Percentiles rank a stretch among this genome's conserved stretches.
phyloP scores from a whole-genome alignment of 2,329 filamentous ascomycete species.

The Erysiphe neolycopersici region DNA sequence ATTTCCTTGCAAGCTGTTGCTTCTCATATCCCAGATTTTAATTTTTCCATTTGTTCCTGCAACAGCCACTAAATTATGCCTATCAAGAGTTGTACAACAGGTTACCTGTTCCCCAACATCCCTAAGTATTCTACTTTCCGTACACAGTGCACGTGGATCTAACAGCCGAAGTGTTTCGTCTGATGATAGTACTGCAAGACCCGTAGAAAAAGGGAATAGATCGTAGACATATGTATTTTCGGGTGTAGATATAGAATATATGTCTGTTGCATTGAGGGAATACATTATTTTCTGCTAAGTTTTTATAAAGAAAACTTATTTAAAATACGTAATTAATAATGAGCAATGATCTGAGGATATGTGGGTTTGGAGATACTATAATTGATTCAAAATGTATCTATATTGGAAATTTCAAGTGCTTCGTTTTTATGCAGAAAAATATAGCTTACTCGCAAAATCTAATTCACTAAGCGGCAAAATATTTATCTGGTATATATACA shows the following conservation, averaged over 20 bases:
- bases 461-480: no score
- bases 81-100: conserved; percentile 14
- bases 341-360: no score
- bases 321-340: no score
- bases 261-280: conserved; percentile 6
- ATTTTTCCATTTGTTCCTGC: conserved; percentile 46
- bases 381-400: no score
- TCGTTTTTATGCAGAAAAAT: no score
- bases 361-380: no score
- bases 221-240: conserved; percentile 19
- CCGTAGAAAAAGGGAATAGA: conserved; percentile 12
- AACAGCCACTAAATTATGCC: conserved; percentile 23
- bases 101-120: conserved; percentile 16
- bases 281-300: conserved; percentile 11
- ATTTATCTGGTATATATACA: no score
- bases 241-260: conserved; percentile 9
- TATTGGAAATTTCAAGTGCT: no score
- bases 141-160: conserved; percentile 27
- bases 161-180: conserved; percentile 44
- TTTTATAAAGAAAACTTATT: neutral
- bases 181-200: conserved; percentile 28
- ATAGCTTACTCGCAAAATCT: no score
- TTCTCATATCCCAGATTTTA: conserved; percentile 36
- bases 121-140: conserved; percentile 35
- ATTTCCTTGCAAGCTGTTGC: conserved; percentile 19